Percentiles rank a stretch among this genome's conserved stretches.
Evolutionary conservation across 345 rosid genomes (phyloP).

Genomic region (Ceriops decandra): DNA sequence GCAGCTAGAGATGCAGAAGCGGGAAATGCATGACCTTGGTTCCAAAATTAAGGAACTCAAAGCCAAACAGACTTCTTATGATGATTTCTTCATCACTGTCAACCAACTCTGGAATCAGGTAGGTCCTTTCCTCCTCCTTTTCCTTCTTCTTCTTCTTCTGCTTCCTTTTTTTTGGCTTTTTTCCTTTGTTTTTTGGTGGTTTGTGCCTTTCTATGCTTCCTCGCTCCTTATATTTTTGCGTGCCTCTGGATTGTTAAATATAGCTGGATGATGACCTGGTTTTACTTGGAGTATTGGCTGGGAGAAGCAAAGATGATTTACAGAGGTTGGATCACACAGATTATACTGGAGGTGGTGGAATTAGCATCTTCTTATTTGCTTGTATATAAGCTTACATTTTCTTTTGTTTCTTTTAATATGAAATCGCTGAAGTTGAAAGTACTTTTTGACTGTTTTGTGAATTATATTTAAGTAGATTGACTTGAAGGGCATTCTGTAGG

Average conservation of each 20-base stretch:
- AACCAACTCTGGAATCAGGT: conserved; percentile 85
- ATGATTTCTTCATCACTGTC: conserved; percentile 50
- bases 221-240: not conserved
- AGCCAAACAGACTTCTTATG: conserved; percentile 58
- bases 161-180: too few species aligned
- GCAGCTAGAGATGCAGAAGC: conserved; percentile 70
- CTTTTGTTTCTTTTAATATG: not conserved
- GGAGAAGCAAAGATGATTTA: conserved; percentile 45
- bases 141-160: too few species aligned
- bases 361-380: conserved; percentile 1
- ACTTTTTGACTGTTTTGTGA: not conserved
- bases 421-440: not conserved
- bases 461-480: conserved; percentile 15
- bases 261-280: conserved; percentile 89
- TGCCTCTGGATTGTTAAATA: conserved; percentile 14
- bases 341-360: conserved; percentile 43
- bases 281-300: conserved; percentile 69
- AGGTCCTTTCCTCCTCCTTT: too few species aligned
- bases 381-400: not conserved
- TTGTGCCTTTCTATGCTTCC: not conserved
- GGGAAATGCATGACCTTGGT: conserved; percentile 62
- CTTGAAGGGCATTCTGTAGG: conserved; percentile 37
- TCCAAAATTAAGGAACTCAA: conserved; percentile 49
- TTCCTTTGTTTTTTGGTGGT: not conserved
- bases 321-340: conserved; percentile 43